phyloP scores from a whole-genome alignment of 805 yeast species.

The Starmera dryadoides region DNA sequence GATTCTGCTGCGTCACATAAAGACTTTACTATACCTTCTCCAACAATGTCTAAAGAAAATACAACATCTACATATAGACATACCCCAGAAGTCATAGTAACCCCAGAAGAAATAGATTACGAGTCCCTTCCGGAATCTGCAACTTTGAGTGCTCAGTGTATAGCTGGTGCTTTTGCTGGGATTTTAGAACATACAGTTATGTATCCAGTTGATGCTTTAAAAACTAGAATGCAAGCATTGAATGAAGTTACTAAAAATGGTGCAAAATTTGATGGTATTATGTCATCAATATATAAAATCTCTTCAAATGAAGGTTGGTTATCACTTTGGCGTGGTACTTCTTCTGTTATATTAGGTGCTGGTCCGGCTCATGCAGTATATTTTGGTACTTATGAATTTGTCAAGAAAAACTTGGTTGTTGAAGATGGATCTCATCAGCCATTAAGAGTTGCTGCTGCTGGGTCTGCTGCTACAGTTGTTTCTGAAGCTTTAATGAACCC shows the following conservation, averaged over 20 bases:
- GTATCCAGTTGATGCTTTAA: conserved; percentile 93
- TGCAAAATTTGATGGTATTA: conserved; percentile 29
- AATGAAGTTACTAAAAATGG: conserved; percentile 4
- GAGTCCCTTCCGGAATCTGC: conserved; percentile 88
- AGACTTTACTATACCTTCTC: background rate
- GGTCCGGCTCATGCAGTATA: conserved; percentile 99
- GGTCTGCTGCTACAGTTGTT: conserved; percentile 87
- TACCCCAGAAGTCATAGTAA: background rate
- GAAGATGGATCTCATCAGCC: conserved; percentile 54
- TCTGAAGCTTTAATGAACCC: conserved; percentile 97
- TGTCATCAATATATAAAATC: conserved; percentile 62
- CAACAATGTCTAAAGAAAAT: background rate
- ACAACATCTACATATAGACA: background rate
- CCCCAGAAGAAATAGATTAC: conserved; percentile 59
- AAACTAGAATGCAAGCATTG: conserved; percentile 79
- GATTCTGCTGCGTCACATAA: background rate
- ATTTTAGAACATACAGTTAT: conserved; percentile 95
- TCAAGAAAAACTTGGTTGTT: conserved; percentile 32
- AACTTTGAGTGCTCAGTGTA: conserved; percentile 69
- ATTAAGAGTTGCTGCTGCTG: conserved; percentile 75
- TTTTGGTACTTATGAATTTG: conserved; percentile 82
- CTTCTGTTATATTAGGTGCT: conserved; percentile 88
- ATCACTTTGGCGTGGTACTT: conserved; percentile 91
- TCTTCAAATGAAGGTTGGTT: conserved; percentile 79
- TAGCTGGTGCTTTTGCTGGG: conserved; percentile 98